A percentile compares a stretch with the other conserved stretches of the same genome.
Evolutionary conservation across 1,284 basidiomycete genomes (phyloP).

Genomic region (Papiliotrema flavescens): DNA sequence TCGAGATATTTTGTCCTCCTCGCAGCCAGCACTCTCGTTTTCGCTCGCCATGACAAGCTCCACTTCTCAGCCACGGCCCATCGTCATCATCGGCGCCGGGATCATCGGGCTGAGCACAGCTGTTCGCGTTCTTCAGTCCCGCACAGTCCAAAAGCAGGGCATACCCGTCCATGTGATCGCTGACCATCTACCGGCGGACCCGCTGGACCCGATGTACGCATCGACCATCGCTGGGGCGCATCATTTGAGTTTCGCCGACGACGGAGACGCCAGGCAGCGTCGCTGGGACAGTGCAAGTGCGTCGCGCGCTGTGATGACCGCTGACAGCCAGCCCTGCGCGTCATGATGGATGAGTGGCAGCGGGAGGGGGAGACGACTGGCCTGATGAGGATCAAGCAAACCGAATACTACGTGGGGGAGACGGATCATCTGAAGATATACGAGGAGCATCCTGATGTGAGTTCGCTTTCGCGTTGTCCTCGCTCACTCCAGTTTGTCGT

Average conservation of each 20-base stretch:
- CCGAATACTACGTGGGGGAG: conserved; percentile 39
- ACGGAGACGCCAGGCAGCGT: conserved; percentile 35
- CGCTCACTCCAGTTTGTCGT: conserved; percentile 22
- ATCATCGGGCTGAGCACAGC: conserved; percentile 47
- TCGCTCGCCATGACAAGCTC: neutral
- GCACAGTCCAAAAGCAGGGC: neutral
- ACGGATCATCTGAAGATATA: conserved; percentile 42
- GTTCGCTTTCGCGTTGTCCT: conserved; percentile 3
- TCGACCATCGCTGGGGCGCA: conserved; percentile 44
- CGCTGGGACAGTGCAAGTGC: conserved; percentile 39
- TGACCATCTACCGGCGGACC: conserved; percentile 36
- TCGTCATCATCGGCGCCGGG: conserved; percentile 41
- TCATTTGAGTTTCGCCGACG: conserved; percentile 46
- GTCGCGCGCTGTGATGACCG: neutral
- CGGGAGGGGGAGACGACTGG: conserved; percentile 31
- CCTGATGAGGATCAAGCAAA: conserved; percentile 42
- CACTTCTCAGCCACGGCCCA: conserved; percentile 14
- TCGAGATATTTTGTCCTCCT: too few relatives aligned
- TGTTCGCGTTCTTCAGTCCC: conserved; percentile 34
- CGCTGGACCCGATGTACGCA: conserved; percentile 37
- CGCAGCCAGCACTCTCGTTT: too few relatives aligned
- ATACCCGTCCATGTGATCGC: conserved; percentile 39
- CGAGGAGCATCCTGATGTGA: conserved; percentile 45
- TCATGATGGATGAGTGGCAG: conserved; percentile 38
- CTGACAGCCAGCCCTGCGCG: conserved; percentile 30